phyloP scores from a whole-genome alignment of 192 early-diverging fungal species.

The Allomyces macrogynus region DNA sequence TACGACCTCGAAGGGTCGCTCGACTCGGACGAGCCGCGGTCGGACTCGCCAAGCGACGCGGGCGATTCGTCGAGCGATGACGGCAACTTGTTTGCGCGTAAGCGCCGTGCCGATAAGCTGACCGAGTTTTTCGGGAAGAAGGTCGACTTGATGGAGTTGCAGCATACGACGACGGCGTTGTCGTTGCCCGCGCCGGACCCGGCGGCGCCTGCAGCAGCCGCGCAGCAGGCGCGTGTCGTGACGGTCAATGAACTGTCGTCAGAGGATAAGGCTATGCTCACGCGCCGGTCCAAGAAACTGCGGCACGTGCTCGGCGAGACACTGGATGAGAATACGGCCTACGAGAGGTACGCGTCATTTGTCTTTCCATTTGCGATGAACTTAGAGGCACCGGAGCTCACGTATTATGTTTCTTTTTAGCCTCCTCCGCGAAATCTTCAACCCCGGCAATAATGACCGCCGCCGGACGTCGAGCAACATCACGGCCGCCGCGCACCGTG shows the following conservation, averaged over 20 bases:
- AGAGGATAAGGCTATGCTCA: neutral
- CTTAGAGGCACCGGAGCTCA: too few species aligned
- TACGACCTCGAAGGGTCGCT: too few species aligned
- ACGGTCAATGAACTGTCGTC: neutral
- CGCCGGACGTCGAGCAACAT: too few species aligned
- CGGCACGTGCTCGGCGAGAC: neutral
- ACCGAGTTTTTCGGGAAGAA: neutral
- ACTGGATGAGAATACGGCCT: neutral
- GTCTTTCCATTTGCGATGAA: neutral
- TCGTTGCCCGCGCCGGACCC: neutral
- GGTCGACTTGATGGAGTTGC: neutral
- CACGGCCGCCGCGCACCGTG: too few species aligned
- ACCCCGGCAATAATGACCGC: too few species aligned
- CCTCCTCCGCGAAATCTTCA: too few species aligned
- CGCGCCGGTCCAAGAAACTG: neutral
- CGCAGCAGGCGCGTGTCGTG: neutral
- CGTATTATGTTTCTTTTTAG: too few species aligned
- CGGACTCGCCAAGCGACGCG: neutral
- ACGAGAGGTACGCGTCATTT: neutral
- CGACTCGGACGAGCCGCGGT: neutral
- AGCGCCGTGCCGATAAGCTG: neutral
- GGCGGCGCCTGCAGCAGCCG: neutral
- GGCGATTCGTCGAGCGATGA: neutral
- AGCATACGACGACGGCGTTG: neutral
- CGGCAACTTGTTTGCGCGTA: neutral